Conservation (phyloP, 2,329 filamentous ascomycete species). For the Chalaropsis thielavioides region DNA sequence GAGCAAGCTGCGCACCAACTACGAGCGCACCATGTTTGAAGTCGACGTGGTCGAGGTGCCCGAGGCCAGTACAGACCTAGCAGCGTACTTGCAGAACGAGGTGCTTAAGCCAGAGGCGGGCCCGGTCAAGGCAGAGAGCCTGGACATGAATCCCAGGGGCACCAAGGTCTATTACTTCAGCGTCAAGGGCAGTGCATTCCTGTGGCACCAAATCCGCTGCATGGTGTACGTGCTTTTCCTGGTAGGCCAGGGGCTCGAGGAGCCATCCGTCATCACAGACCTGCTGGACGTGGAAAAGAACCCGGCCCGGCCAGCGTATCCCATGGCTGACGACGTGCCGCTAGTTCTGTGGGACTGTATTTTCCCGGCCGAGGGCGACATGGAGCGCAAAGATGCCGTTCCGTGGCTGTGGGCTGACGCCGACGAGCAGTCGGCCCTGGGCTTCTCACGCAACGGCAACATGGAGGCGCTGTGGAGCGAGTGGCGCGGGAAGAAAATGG, state of each 20-base stretch:
- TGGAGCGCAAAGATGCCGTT: conserved; percentile 41
- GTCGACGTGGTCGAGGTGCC: conserved; percentile 61
- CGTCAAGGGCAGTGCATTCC: conserved; percentile 77
- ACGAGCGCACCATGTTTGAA: conserved; percentile 63
- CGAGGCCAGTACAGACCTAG: conserved; percentile 36
- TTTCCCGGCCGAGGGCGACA: conserved; percentile 39
- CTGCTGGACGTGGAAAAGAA: conserved; percentile 59
- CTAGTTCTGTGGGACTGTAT: conserved; percentile 94
- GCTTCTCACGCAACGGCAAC: conserved; percentile 51
- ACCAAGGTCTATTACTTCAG: conserved; percentile 76
- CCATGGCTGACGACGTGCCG: conserved; percentile 79
- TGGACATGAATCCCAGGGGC: conserved; percentile 15
- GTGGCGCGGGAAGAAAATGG: conserved; percentile 77
- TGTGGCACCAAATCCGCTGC: conserved; percentile 96
- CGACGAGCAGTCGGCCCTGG: conserved; percentile 43
- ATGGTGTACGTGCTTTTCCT: conserved; percentile 90
- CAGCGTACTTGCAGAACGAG: conserved; percentile 36
- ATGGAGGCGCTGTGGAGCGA: conserved; percentile 65
- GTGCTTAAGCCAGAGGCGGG: conserved; percentile 24
- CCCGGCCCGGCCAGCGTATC: conserved; percentile 69
- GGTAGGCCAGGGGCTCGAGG: conserved; percentile 75
- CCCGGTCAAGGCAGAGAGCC: conserved; percentile 7
- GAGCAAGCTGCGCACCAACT: conserved; percentile 77
- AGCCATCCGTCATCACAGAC: conserved; percentile 54
- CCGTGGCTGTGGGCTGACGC: conserved; percentile 62